Conservation (phyloP, 202 grass and related monocot genomes). For the Setaria italica region DNA sequence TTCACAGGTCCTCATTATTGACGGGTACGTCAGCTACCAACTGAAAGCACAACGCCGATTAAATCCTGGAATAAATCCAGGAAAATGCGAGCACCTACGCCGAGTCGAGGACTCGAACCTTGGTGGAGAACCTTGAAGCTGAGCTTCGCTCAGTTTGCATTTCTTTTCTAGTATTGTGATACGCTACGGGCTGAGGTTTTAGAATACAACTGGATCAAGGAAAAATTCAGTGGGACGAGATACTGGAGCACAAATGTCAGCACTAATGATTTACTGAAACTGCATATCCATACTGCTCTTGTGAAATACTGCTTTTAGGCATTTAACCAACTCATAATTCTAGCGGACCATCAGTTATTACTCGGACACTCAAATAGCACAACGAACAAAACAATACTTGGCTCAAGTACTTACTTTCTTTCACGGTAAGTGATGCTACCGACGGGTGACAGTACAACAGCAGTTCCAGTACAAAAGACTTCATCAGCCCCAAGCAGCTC, state of each 20-base stretch:
- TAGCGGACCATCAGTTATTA: not conserved
- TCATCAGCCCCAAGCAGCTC: conserved; percentile 85
- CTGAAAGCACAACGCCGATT: no score
- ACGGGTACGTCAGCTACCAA: no score
- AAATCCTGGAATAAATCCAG: no score
- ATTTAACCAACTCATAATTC: not conserved
- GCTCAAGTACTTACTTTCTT: conserved; percentile 57
- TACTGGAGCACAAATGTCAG: conserved; percentile 2
- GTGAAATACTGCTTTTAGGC: not conserved
- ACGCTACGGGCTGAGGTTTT: not conserved
- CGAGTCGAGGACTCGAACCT: no score
- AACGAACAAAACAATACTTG: not conserved
- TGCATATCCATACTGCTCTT: not conserved
- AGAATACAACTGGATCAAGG: not conserved
- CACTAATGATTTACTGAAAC: conserved; percentile 20
- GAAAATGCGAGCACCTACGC: no score
- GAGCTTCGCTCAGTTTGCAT: no score
- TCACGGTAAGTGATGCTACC: conserved; percentile 74
- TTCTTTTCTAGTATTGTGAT: not conserved
- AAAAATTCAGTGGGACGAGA: not conserved
- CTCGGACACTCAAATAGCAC: not conserved
- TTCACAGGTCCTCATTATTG: no score
- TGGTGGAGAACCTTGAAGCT: no score
- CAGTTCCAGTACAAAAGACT: conserved; percentile 92
- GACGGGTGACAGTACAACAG: conserved; percentile 83